phyloP scores from a whole-genome alignment of 1,139 yeast genomes.

The Lodderomyces orthopsilosis region DNA sequence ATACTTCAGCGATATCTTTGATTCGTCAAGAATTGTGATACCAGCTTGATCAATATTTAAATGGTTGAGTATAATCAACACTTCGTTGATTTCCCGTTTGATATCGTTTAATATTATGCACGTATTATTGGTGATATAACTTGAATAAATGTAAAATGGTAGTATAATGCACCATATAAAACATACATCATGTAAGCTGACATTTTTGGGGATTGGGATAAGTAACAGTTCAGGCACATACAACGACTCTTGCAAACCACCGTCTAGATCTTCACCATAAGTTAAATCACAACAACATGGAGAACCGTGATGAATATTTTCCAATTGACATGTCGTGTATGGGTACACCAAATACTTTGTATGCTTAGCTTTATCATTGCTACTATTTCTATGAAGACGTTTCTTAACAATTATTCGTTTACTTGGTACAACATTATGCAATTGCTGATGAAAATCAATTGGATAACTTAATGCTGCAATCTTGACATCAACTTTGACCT shows the following conservation, averaged over 20 bases:
- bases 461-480: constrained; percentile 29
- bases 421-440: constrained; percentile 14
- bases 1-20: constrained; percentile 15
- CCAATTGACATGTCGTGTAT: constrained; percentile 21
- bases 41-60: constrained; percentile 26
- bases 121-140: constrained; percentile 15
- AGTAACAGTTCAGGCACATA: constrained; percentile 28
- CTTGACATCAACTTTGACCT: constrained; percentile 18
- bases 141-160: constrained; percentile 27
- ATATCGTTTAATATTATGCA: constrained; percentile 30
- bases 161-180: constrained; percentile 34
- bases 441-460: constrained; percentile 19
- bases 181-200: constrained; percentile 39
- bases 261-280: constrained; percentile 39
- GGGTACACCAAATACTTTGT: constrained; percentile 36
- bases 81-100: constrained; percentile 34
- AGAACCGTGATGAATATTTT: constrained; percentile 7
- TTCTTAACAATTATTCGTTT: constrained; percentile 12
- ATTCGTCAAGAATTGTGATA: constrained; percentile 30
- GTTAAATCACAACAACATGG: constrained; percentile 24
- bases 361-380: background rate
- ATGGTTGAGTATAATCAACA: constrained; percentile 32
- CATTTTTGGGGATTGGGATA: constrained; percentile 27
- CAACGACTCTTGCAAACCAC: constrained; percentile 41
- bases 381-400: background rate